phyloP scores from a whole-genome alignment of 2,329 filamentous ascomycete species.

The Coleophoma crateriformis region DNA sequence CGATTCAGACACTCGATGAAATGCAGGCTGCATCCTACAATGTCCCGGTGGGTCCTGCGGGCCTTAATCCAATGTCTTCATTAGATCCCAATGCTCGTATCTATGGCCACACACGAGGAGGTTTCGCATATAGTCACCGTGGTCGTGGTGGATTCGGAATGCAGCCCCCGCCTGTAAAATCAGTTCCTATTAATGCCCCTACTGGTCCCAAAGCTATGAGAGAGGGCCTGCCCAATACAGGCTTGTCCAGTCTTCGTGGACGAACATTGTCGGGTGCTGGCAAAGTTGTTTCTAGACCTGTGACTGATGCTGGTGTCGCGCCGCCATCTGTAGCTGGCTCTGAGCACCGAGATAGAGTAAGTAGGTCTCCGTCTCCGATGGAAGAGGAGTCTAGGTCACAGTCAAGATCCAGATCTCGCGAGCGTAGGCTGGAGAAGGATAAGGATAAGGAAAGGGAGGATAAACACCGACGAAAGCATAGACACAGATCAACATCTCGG shows the following conservation, averaged over 20 bases:
- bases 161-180: constrained; percentile 24
- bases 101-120: constrained; percentile 28
- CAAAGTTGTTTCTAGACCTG: constrained; percentile 20
- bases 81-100: constrained; percentile 50
- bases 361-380: constrained; percentile 18
- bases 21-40: constrained; percentile 41
- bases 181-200: constrained; percentile 64
- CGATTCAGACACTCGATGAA: constrained; percentile 27
- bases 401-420: constrained; percentile 22
- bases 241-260: constrained; percentile 56
- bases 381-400: constrained; percentile 25
- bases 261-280: constrained; percentile 30
- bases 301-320: constrained; percentile 19
- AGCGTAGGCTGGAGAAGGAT: constrained; percentile 2
- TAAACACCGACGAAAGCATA: constrained; percentile 20
- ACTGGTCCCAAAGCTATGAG: constrained; percentile 94
- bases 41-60: constrained; percentile 83
- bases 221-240: constrained; percentile 79
- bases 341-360: constrained; percentile 2
- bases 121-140: constrained; percentile 27
- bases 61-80: constrained; percentile 59
- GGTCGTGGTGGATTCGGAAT: constrained; percentile 31
- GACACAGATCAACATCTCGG: constrained; percentile 22
- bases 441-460: constrained; percentile 13
- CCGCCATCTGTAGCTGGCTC: constrained; percentile 2